Conservation (phyloP, 106 monocot species). For the Alisma plantagoaquatica region DNA sequence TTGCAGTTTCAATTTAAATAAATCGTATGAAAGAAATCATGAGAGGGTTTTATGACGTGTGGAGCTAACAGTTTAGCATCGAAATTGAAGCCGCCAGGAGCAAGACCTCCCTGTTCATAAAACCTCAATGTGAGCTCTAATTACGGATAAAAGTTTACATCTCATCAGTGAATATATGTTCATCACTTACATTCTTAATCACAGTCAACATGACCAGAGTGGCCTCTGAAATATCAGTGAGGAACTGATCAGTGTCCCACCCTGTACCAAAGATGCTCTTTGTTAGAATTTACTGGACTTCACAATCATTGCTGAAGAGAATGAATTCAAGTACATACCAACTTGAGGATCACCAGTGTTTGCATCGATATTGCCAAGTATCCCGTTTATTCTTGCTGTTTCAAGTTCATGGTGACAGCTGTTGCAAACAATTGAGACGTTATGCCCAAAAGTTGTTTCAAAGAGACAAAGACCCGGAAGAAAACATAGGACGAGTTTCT, state of each 20-base stretch:
- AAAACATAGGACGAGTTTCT: conserved; percentile 1
- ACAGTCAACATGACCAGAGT: conserved; percentile 93
- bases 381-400: conserved; percentile 92
- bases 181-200: conserved; percentile 67
- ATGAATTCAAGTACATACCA: conserved; percentile 28
- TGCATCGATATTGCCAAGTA: conserved; percentile 94
- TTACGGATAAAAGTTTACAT: background rate
- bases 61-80: conserved; percentile 80
- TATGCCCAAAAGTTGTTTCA: background rate
- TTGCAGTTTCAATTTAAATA: background rate
- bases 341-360: conserved; percentile 98
- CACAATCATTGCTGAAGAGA: background rate
- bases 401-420: conserved; percentile 99
- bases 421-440: too few relatives aligned
- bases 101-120: conserved; percentile 65
- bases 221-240: conserved; percentile 85
- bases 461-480: background rate
- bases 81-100: conserved; percentile 98
- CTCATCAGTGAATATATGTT: too few relatives aligned
- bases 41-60: background rate
- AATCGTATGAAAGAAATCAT: background rate
- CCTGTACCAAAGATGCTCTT: conserved; percentile 26
- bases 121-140: background rate
- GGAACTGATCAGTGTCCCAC: conserved; percentile 98
- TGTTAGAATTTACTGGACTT: background rate